Percentiles rank a stretch among this genome's conserved stretches.
Conservation (phyloP, 805 yeast genomes). For the Kazachstania africana region DNA sequence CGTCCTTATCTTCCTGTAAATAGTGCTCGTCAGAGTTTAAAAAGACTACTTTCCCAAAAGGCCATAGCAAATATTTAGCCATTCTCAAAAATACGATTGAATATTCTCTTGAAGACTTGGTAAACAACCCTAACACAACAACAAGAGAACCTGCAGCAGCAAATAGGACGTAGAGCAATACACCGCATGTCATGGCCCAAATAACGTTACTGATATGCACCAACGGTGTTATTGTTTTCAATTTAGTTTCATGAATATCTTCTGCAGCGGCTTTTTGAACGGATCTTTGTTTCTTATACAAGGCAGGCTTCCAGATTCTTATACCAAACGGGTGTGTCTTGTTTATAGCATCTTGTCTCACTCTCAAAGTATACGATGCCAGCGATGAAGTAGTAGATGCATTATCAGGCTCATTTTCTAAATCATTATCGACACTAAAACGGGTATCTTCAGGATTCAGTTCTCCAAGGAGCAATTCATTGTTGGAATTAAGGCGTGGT, state of each 20-base stretch:
- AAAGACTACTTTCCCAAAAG: slow-evolving; percentile 84
- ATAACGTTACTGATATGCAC: slow-evolving; percentile 57
- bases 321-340: slow-evolving; percentile 97
- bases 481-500: slow-evolving; percentile 2
- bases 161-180: slow-evolving; percentile 39
- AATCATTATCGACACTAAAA: slow-evolving; percentile 1
- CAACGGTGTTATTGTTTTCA: slow-evolving; percentile 42
- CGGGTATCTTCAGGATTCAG: no score
- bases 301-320: slow-evolving; percentile 96
- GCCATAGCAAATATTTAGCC: slow-evolving; percentile 64
- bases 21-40: slow-evolving; percentile 70
- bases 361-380: slow-evolving; percentile 80
- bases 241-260: slow-evolving; percentile 75
- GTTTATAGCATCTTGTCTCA: slow-evolving; percentile 92
- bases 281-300: slow-evolving; percentile 84
- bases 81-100: slow-evolving; percentile 47
- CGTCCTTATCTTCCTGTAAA: slow-evolving; percentile 74
- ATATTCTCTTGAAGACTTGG: slow-evolving; percentile 44
- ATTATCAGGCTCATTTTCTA: slow-evolving; percentile 26
- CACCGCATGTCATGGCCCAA: slow-evolving; percentile 70
- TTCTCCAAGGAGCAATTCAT: slow-evolving; percentile 10
- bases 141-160: slow-evolving; percentile 33
- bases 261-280: slow-evolving; percentile 85
- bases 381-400: slow-evolving; percentile 32
- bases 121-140: slow-evolving; percentile 32